These are phyloP conservation scores for Chytriomyces confervae DNA, from an alignment of 192 early-diverging fungal genomes.

Conservation along the genomic window DNA sequence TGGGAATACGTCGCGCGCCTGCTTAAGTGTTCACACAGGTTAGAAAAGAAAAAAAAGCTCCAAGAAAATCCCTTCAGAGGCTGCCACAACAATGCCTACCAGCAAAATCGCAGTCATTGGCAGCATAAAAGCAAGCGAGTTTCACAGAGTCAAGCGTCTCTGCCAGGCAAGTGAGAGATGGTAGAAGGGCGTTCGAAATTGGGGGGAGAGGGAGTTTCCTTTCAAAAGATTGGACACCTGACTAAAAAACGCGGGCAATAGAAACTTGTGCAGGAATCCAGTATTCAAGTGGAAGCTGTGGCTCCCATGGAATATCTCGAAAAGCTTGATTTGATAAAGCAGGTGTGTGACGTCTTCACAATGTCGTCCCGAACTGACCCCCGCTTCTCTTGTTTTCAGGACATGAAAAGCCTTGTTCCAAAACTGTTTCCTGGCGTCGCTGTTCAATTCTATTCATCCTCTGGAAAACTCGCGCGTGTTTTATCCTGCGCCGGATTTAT, in stretches of 20 bases:
- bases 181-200: no score
- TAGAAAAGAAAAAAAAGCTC: no score
- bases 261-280: conserved; percentile 5
- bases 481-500: background rate
- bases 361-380: background rate
- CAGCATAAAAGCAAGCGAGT: conserved; percentile 12
- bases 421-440: conserved; percentile 14
- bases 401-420: conserved; percentile 21
- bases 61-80: no score
- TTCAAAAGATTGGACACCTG: background rate
- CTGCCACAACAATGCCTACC: no score
- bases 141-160: conserved; percentile 9
- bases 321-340: conserved; percentile 22
- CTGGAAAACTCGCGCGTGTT: background rate
- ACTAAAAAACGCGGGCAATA: background rate
- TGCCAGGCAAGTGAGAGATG: background rate
- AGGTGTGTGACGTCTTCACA: background rate
- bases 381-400: background rate
- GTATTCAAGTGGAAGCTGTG: background rate
- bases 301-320: conserved; percentile 27
- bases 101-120: conserved; percentile 11
- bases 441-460: background rate
- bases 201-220: background rate
- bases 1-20: no score
- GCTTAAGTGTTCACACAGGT: no score